Evolutionary conservation across 192 early-diverging fungal species (phyloP).

Genomic region (Dissophora ornata): DNA sequence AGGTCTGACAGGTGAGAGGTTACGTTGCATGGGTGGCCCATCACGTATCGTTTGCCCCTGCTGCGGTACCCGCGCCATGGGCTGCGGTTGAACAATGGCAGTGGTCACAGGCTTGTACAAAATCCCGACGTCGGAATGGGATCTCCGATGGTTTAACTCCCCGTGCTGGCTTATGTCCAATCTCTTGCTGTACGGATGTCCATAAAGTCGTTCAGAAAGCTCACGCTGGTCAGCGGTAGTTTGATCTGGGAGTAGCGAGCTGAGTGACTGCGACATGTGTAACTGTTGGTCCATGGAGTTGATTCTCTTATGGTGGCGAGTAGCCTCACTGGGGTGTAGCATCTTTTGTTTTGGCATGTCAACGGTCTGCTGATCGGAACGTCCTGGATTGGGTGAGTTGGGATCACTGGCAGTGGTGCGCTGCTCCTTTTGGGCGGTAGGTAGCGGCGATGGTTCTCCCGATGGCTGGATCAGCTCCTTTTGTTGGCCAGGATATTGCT

Average conservation of each 20-base stretch:
- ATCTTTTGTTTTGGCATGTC: neutral
- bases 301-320: conserved; percentile 34
- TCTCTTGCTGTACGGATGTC: conserved; percentile 25
- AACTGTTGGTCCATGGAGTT: conserved; percentile 33
- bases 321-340: neutral
- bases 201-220: conserved; percentile 17
- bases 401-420: neutral
- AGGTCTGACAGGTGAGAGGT: neutral
- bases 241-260: neutral
- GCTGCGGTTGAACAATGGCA: conserved; percentile 15
- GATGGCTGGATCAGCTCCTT: conserved; percentile 5
- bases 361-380: neutral
- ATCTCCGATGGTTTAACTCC: conserved; percentile 30
- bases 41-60: neutral
- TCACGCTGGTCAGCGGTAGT: conserved; percentile 4
- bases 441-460: neutral
- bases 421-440: neutral
- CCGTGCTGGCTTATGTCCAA: conserved; percentile 27
- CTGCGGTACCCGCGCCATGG: neutral
- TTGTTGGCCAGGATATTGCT: neutral
- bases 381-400: neutral
- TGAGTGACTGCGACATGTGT: conserved; percentile 4
- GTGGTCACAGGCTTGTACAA: conserved; percentile 14
- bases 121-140: conserved; percentile 34
- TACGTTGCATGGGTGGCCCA: neutral